phyloP scores from a whole-genome alignment of 345 rosid genomes.

The Acer campestre region DNA sequence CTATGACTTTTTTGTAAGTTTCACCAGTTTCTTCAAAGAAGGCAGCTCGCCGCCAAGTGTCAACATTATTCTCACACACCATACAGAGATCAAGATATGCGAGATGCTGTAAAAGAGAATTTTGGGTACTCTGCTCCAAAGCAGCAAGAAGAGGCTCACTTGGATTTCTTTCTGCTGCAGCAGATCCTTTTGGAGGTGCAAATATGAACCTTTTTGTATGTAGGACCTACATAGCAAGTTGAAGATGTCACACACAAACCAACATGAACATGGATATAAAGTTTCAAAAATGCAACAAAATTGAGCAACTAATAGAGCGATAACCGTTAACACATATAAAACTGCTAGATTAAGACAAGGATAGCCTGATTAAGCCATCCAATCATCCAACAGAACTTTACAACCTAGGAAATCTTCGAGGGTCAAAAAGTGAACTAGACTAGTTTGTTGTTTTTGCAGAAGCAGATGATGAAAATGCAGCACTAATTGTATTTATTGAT shows the following conservation, averaged over 20 bases:
- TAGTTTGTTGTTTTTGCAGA: no score
- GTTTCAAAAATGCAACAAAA: background rate
- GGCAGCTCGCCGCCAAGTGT: slow-evolving; percentile 95
- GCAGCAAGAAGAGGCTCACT: slow-evolving; percentile 90
- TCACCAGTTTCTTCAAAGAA: slow-evolving; percentile 92
- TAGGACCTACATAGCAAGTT: slow-evolving; percentile 53
- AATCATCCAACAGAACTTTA: background rate
- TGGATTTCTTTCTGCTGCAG: slow-evolving; percentile 97
- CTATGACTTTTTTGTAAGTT: slow-evolving; percentile 79
- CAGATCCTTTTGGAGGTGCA: slow-evolving; percentile 96
- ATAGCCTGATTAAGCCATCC: background rate
- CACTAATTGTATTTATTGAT: no score
- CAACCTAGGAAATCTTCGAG: background rate
- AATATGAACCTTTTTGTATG: slow-evolving; percentile 72
- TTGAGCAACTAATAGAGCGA: background rate
- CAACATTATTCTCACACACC: slow-evolving; percentile 91
- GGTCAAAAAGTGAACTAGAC: background rate
- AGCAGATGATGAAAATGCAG: no score
- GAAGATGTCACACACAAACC: background rate
- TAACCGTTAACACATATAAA: background rate
- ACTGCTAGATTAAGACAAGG: background rate
- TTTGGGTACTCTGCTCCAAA: slow-evolving; percentile 68
- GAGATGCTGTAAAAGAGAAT: slow-evolving; percentile 77
- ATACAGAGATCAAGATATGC: slow-evolving; percentile 94
- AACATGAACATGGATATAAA: background rate